Base-by-base conservation (phyloP, 202 grass and related monocot species). In the Digitaria exilis region DNA sequence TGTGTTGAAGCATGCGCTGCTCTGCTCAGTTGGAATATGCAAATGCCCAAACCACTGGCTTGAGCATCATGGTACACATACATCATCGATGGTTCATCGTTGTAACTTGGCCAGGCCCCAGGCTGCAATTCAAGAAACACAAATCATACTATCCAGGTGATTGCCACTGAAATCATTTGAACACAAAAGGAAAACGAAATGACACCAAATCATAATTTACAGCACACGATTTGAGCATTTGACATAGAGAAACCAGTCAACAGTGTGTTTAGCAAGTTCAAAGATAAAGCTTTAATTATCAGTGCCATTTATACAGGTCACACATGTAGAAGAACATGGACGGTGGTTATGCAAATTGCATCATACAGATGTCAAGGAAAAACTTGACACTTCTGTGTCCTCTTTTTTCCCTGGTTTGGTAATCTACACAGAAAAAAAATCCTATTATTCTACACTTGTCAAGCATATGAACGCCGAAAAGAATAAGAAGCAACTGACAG, bases 371-470 rank as follows among this genome's bases (percentile, higher is more conserved):
- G 90, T 84, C 77, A 84, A 84, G 66, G 68, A 84, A 85, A 81
- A 43, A 78, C 69, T 75, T 87, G 76, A 80, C 81, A 24, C 3
- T 46, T 42, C 28, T 19, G 49, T 44, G 24, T 69, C 61, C 17
- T 42, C 37, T 65, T 79, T 80, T 56, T 37, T n/a, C n/a, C 43
- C 58, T 5, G 21, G 18, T 29, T 69, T 61, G 49, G 60, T 57
- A 83, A 91, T 91, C 79, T 88, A 88, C 78, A 88, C n/a, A 55
- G n/a, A 79, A 80, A 34, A n/a, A 72, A 87, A 88, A 65, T 52
- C 52, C 86, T 92, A 88, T 86, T 85, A 85, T 88, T 83, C 83
- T 81, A 89, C 87, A 84, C 60, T 89, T 88, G 71, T 87, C 50
- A 76, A 84, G 52, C 60, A 89, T 76, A 51, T 83, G 45, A 83